phyloP scores from a whole-genome alignment of 164 flowering plant genomes.

The Umbellularia californica region DNA sequence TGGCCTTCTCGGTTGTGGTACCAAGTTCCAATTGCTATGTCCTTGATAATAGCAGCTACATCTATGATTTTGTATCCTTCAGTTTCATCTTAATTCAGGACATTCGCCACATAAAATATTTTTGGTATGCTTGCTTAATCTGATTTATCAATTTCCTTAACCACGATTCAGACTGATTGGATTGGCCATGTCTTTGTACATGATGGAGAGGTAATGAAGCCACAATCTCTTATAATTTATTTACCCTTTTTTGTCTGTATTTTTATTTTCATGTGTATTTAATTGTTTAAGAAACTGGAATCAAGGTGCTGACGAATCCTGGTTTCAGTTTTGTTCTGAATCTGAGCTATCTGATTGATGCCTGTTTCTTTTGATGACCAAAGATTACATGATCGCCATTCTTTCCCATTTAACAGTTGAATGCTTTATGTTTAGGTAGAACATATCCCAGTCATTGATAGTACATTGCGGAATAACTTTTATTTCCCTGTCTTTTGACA shows the following conservation, averaged over 20 bases:
- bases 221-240: too few species aligned
- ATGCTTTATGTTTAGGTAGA: too few species aligned
- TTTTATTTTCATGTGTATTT: background rate
- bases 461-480: background rate
- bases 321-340: background rate
- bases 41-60: conserved; percentile 67
- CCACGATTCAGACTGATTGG: conserved; percentile 60
- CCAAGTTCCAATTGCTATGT: conserved; percentile 80
- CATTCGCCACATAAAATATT: background rate
- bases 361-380: background rate
- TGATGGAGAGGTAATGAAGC: conserved; percentile 46
- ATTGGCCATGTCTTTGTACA: conserved; percentile 66
- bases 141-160: conserved; percentile 29
- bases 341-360: background rate
- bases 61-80: conserved; percentile 91
- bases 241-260: background rate
- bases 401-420: too few species aligned
- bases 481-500: background rate
- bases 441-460: too few species aligned
- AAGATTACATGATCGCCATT: too few species aligned
- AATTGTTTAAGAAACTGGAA: background rate
- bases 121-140: background rate
- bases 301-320: background rate
- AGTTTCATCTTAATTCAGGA: background rate
- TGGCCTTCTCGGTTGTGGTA: conserved; percentile 42